phyloP scores from a whole-genome alignment of 306 rosid species.

The Vicia faba region DNA sequence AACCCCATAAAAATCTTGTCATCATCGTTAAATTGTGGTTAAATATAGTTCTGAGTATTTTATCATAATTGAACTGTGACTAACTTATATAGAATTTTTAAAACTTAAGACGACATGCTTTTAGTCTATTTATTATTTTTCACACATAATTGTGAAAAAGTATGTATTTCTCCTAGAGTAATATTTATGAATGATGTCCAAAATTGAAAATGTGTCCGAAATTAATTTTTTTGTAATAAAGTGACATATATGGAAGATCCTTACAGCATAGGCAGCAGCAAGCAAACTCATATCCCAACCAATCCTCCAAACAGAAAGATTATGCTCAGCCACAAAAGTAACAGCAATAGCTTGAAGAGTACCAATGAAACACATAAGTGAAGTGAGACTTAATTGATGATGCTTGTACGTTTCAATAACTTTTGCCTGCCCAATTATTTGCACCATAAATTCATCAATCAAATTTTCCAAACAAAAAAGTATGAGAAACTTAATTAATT shows the following conservation, averaged over 20 bases:
- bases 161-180: no score
- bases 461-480: background rate
- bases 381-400: slow-evolving; percentile 80
- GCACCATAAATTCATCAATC: background rate
- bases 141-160: no score
- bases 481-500: background rate
- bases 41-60: no score
- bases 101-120: no score
- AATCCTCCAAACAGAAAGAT: slow-evolving; percentile 76
- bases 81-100: no score
- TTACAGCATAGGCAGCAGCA: slow-evolving; percentile 97
- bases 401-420: slow-evolving; percentile 76
- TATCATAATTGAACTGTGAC: no score
- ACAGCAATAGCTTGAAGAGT: slow-evolving; percentile 88
- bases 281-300: slow-evolving; percentile 92
- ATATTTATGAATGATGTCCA: no score
- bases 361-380: slow-evolving; percentile 75
- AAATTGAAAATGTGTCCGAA: no score
- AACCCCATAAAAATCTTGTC: no score
- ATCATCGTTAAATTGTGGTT: no score
- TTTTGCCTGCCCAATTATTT: slow-evolving; percentile 52
- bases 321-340: slow-evolving; percentile 74
- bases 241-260: slow-evolving; percentile 19
- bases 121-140: no score
- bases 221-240: background rate